Conservation (phyloP, 768 basidiomycete genomes). For the Fistulinella prunicolor region DNA sequence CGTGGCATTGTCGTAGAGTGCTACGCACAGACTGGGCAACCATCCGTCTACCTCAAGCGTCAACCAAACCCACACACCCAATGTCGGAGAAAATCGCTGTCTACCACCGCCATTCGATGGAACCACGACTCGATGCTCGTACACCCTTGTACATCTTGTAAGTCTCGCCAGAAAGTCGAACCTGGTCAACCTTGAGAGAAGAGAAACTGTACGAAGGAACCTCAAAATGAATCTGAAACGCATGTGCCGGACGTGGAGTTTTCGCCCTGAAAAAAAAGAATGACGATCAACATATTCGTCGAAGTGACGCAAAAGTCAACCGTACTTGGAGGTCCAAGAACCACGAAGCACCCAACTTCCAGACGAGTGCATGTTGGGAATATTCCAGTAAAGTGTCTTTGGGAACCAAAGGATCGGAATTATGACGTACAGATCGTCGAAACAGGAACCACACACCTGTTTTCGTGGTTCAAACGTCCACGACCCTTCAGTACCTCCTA, state of each 20-base stretch:
- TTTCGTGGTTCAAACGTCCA: slow-evolving; percentile 79
- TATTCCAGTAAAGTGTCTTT: slow-evolving; percentile 80
- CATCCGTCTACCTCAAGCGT: not conserved
- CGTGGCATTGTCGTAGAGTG: not conserved
- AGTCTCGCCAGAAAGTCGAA: slow-evolving; percentile 71
- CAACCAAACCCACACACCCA: not conserved
- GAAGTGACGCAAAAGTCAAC: not conserved
- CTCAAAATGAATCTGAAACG: slow-evolving; percentile 69
- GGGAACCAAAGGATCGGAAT: not conserved
- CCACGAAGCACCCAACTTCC: slow-evolving; percentile 73
- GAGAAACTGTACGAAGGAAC: slow-evolving; percentile 72
- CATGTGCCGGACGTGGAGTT: slow-evolving; percentile 64
- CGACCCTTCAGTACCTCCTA: slow-evolving; percentile 48
- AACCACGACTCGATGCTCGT: slow-evolving; percentile 46
- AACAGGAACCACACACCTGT: slow-evolving; percentile 41
- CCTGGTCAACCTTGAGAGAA: slow-evolving; percentile 79
- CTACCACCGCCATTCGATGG: slow-evolving; percentile 35
- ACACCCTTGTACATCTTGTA: slow-evolving; percentile 96
- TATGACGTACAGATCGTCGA: not conserved
- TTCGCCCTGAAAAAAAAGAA: slow-evolving; percentile 32
- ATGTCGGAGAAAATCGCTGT: too few species aligned
- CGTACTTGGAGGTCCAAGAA: slow-evolving; percentile 68
- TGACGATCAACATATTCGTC: not conserved
- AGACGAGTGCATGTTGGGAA: slow-evolving; percentile 62
- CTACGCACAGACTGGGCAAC: not conserved